Conservation (phyloP, 768 basidiomycete genomes). For the Rossbeevera mucosa region DNA sequence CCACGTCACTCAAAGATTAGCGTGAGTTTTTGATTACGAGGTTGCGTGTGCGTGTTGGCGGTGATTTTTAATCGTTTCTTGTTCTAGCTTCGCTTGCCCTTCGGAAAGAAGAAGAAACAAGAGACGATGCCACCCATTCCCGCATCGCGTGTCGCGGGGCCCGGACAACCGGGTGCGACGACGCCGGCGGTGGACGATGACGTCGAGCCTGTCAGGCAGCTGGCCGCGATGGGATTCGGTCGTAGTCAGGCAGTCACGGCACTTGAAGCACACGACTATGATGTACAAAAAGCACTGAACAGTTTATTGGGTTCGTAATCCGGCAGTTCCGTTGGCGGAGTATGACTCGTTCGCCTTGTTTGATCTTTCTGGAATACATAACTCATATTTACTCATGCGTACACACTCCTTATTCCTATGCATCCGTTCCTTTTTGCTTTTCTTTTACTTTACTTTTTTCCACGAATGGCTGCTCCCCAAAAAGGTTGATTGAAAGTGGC, state of each 20-base stretch:
- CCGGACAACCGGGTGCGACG: constrained; percentile 37
- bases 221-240: constrained; percentile 89
- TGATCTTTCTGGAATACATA: constrained; percentile 25
- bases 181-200: constrained; percentile 67
- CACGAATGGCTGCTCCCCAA: constrained; percentile 17
- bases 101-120: constrained; percentile 71
- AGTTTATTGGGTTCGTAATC: constrained; percentile 52
- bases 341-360: constrained; percentile 1
- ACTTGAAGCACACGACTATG: constrained; percentile 79
- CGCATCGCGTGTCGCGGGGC: constrained; percentile 36
- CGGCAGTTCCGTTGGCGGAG: too few relatives aligned
- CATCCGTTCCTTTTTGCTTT: neutral
- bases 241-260: constrained; percentile 77
- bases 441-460: neutral
- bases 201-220: constrained; percentile 68
- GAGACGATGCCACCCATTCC: constrained; percentile 45
- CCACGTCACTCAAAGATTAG: constrained; percentile 70
- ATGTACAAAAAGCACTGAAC: constrained; percentile 75
- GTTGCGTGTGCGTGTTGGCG: neutral
- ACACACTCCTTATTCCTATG: constrained; percentile 24
- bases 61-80: constrained; percentile 7
- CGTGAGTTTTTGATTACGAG: constrained; percentile 42
- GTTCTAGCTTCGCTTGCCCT: constrained; percentile 65
- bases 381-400: constrained; percentile 13
- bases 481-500: neutral